These are phyloP conservation scores for Neurospora sp. DNA, from an alignment of 495 filamentous ascomycete genomes.

Conservation along the genomic window DNA sequence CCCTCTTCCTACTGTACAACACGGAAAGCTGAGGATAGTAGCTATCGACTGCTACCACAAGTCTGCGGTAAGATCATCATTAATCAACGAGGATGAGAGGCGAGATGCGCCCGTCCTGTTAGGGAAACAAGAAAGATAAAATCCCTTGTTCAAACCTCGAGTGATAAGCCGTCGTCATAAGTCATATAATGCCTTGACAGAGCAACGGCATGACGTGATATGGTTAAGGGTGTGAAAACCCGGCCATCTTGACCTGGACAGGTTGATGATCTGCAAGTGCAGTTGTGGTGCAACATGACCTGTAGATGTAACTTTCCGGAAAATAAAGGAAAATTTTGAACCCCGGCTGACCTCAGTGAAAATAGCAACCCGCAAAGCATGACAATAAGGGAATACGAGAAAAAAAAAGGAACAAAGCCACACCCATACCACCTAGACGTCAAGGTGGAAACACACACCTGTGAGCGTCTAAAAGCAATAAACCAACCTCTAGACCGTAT, in stretches of 20 bases:
- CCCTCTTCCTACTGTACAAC: neutral
- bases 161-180: neutral
- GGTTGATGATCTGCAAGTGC: neutral
- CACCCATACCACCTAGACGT: neutral
- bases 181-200: neutral
- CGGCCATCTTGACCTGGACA: neutral
- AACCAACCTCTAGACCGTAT: conserved; percentile 18
- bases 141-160: neutral
- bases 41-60: neutral
- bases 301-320: neutral
- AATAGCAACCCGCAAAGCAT: neutral
- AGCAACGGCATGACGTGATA: neutral
- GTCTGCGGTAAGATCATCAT: neutral
- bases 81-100: neutral
- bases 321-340: neutral
- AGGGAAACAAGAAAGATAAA: neutral
- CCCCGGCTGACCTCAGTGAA: neutral
- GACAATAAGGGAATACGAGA: neutral
- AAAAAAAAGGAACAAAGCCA: neutral
- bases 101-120: neutral
- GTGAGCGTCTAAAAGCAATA: conserved; percentile 7
- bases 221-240: neutral
- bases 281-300: neutral
- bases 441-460: neutral
- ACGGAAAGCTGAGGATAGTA: neutral